phyloP scores from a whole-genome alignment of 2,329 filamentous ascomycete genomes.

The Nemania abortiva region DNA sequence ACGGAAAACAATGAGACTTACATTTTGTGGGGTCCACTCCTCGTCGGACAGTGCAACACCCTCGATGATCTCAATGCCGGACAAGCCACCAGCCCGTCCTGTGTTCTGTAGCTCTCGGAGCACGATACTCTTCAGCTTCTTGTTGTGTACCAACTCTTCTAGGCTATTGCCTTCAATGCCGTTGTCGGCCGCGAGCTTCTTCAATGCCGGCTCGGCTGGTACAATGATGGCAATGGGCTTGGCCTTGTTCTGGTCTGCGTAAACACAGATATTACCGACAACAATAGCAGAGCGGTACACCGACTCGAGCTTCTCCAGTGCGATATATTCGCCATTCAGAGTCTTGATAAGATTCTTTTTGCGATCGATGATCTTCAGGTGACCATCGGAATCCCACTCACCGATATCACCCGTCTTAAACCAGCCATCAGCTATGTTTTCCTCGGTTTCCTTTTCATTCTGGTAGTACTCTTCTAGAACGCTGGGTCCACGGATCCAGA shows the following conservation, averaged over 20 bases:
- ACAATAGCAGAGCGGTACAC: slow-evolving; percentile 64
- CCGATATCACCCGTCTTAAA: slow-evolving; percentile 91
- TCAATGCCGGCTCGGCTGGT: slow-evolving; percentile 66
- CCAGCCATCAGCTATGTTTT: slow-evolving; percentile 81
- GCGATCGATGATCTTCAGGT: slow-evolving; percentile 82
- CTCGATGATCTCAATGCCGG: slow-evolving; percentile 77
- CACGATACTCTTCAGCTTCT: slow-evolving; percentile 73
- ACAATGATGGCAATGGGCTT: slow-evolving; percentile 70
- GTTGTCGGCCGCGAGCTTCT: slow-evolving; percentile 61
- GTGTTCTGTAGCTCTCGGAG: slow-evolving; percentile 72
- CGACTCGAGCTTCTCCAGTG: slow-evolving; percentile 76
- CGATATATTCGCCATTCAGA: slow-evolving; percentile 84
- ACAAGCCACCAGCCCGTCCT: slow-evolving; percentile 71
- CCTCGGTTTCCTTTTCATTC: slow-evolving; percentile 80
- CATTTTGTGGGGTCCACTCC: slow-evolving; percentile 81
- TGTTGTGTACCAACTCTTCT: slow-evolving; percentile 75
- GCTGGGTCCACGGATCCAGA: slow-evolving; percentile 84
- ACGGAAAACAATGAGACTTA: slow-evolving; percentile 56
- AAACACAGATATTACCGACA: slow-evolving; percentile 69
- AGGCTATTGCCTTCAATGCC: slow-evolving; percentile 68
- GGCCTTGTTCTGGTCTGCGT: slow-evolving; percentile 63
- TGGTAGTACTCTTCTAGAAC: slow-evolving; percentile 81
- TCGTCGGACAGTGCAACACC: slow-evolving; percentile 78
- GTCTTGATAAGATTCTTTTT: slow-evolving; percentile 94
- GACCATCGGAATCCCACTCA: slow-evolving; percentile 78